Base-by-base conservation (phyloP, 306 rosid genomes). In the Ceratonia siliqua region DNA sequence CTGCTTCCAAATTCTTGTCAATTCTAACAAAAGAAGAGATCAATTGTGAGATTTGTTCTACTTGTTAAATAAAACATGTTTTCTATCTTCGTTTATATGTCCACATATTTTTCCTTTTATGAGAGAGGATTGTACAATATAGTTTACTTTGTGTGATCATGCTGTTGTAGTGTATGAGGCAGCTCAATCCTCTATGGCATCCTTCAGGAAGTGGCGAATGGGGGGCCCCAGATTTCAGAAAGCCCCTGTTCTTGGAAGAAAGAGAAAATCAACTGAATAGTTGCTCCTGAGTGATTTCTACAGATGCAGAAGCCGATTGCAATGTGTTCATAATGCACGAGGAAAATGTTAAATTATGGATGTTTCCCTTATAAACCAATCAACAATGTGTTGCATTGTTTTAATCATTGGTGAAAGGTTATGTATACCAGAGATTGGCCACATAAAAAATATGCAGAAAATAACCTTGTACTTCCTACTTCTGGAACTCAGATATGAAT, bases 221-320 rank as follows among this genome's bases (percentile, higher is more conserved):
- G 97, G 99, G 11, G 99, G 97, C 2, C 87, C 96, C n/a, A 87
- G 97, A 81, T 90, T 91, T 69, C 93, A 87, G 77, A 87, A 78
- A 88, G 90, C 97, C 72, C 84, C 95, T 18, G 32, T 91, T 82
- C 89, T 91, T 24, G 88, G 89, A 76, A 85, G 89, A 77, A 94
- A 94, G 89, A 91, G 96, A 83, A 94, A 90, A 84, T 42, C 90
- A 32, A 35, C 74, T 22, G 87, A 85, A 45, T 89, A 90, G 88
- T 59, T 22, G 71, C 54, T 68, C 38, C 50, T n/a, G 55, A 74
- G 69, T 6, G 11, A 42, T 73, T 64, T 33, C 15, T 18, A 38
- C 21, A 45, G 36, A 70, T 74, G 32, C 49, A 15, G 36, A 48
- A 20, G 65, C 24, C 54, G 53, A 75, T 55, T 77, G 20, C 53